Base-by-base conservation (phyloP, 148 eudicot species). In the Fagopyrum homotropicum region DNA sequence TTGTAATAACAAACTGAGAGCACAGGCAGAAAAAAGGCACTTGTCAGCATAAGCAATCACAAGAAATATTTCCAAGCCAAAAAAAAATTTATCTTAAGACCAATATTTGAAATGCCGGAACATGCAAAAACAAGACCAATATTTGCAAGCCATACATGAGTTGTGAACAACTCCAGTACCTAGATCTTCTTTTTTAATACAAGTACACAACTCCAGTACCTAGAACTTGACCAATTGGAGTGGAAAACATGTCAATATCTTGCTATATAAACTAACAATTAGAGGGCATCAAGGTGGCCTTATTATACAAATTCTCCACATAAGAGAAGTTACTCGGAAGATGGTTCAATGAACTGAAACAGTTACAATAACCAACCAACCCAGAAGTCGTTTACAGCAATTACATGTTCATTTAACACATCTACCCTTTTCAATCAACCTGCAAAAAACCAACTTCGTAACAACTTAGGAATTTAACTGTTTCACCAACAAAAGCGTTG, bases 1-100 rank as follows among this genome's bases (percentile, higher is more conserved):
- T 84, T 63, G 98, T 92, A 76, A 88, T 84, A 78, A 89, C 98
- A 84, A 90, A 96, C 99, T 92, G 85, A 73, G 17, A 76, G 12
- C 47, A 40, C 17, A 29, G 14, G 15, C 17, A 29, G 5, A 29
- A 61, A 7, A 61, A 5, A 29, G 35, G 15, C 9, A 9, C 40
- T 7, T 29, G 43, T 61, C 68, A 61, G 43, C 43, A 29, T 61
- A 61, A 61, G 68, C 40, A 61, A 61, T 61, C 43, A 26, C 68
- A 61, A 61, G 16, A 61, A 30, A 26, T 29, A 61, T 26, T 61
- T 61, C 15, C 68, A 61, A 43, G 66, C 22, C 43, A 26, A 7
- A 10, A 61, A 5, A 17, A 19, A 26, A 57, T 4, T 16, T 57
- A 57, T 17, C 63, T 57, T 19, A 57, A 22, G 30, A 22, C 16